These are phyloP conservation scores for Cenchrus americanus DNA, from an alignment of 176 grass and related monocot genomes.

Conservation along the genomic window DNA sequence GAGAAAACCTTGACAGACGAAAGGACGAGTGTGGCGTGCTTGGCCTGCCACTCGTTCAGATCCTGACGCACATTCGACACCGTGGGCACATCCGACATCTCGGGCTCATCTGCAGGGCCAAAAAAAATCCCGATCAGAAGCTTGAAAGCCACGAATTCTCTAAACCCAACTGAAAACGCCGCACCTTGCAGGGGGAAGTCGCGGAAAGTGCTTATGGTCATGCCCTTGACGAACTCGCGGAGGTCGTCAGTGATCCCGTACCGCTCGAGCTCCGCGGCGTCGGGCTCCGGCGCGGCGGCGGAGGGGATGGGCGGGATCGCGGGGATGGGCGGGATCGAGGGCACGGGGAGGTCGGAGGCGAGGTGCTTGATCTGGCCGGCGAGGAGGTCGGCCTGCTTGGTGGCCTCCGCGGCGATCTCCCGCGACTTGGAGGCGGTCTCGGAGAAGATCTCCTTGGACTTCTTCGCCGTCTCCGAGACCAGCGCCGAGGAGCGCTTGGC, in stretches of 20 bases:
- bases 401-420: slow-evolving; percentile 89
- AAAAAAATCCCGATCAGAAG: slow-evolving; percentile 19
- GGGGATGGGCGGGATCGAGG: slow-evolving; percentile 64
- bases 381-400: slow-evolving; percentile 92
- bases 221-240: slow-evolving; percentile 91
- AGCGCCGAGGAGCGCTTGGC: slow-evolving; percentile 80
- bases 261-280: slow-evolving; percentile 54
- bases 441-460: slow-evolving; percentile 83
- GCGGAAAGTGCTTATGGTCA: slow-evolving; percentile 87
- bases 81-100: slow-evolving; percentile 66
- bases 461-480: slow-evolving; percentile 78
- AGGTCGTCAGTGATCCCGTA: slow-evolving; percentile 90
- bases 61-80: slow-evolving; percentile 98
- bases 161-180: slow-evolving; percentile 26
- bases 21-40: slow-evolving; percentile 85
- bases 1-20: slow-evolving; percentile 81
- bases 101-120: slow-evolving; percentile 69
- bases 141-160: slow-evolving; percentile 12
- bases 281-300: slow-evolving; percentile 40
- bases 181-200: slow-evolving; percentile 95
- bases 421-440: slow-evolving; percentile 86
- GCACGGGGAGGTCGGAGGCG: slow-evolving; percentile 72
- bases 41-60: slow-evolving; percentile 97
- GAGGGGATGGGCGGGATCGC: slow-evolving; percentile 52
- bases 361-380: slow-evolving; percentile 96